A percentile compares a stretch with the other conserved stretches of the same genome.
phyloP scores from a whole-genome alignment of 1,284 basidiomycete species.

The Apiotrichum gamsii region DNA sequence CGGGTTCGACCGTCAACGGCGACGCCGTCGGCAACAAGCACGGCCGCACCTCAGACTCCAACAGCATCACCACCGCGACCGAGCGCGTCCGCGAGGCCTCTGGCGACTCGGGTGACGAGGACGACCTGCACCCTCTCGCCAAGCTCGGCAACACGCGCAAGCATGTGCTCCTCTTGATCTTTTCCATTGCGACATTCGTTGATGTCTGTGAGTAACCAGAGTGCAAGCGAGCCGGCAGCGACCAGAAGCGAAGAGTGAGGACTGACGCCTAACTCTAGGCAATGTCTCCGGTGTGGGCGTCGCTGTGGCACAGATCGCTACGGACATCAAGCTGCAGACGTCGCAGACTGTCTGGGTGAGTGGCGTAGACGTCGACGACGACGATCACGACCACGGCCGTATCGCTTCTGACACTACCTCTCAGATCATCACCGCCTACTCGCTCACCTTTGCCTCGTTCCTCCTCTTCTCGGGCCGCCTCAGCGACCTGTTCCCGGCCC shows the following conservation, averaged over 20 bases:
- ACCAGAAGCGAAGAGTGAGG: too few relatives aligned
- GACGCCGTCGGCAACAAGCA: too few relatives aligned
- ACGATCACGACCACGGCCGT: too few relatives aligned
- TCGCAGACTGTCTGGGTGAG: slow-evolving; percentile 38
- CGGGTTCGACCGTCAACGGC: too few relatives aligned
- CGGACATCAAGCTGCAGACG: slow-evolving; percentile 24
- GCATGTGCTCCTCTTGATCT: slow-evolving; percentile 23
- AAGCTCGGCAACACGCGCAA: slow-evolving; percentile 5
- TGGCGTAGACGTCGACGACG: neutral
- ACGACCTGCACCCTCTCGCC: slow-evolving; percentile 5
- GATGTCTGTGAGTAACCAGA: slow-evolving; percentile 1
- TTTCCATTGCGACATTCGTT: slow-evolving; percentile 23
- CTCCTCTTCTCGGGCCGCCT: slow-evolving; percentile 41
- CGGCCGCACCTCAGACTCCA: too few relatives aligned
- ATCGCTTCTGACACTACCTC: too few relatives aligned
- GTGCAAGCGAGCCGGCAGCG: too few relatives aligned
- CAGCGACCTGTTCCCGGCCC: slow-evolving; percentile 37
- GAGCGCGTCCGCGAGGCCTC: neutral
- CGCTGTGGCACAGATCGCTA: slow-evolving; percentile 30
- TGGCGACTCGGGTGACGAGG: neutral
- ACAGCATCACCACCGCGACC: neutral
- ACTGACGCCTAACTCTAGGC: slow-evolving; percentile 1
- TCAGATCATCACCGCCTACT: slow-evolving; percentile 35
- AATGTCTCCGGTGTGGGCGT: slow-evolving; percentile 31
- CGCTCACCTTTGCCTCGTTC: slow-evolving; percentile 34